Base-by-base conservation (phyloP, 805 yeast species). In the Pichia paraexigua region DNA sequence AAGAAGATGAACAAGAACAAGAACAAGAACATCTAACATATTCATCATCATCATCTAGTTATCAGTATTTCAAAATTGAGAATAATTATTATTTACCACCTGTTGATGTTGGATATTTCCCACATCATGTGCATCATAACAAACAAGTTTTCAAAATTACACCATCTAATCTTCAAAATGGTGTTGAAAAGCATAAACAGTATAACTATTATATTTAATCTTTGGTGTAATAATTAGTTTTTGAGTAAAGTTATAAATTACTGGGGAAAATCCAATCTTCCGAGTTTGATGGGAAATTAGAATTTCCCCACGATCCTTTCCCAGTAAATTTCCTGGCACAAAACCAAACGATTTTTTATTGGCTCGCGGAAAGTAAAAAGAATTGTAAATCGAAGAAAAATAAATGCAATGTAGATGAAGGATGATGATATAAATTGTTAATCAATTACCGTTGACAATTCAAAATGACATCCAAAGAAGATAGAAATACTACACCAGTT, bases 31-130 rank as follows among this genome's bases (percentile, higher is more conserved):
- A 32, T 11, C 10, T 6, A 9, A 21, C 4, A 6, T n/a, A 15
- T 55, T 28, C 37, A 10, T 27, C 30, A 10, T 27, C 30, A 10
- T 27, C 30, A 27, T 10, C 13, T 7, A 61, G 60, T 48, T 78
- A 78, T 57, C 76, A 76, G 53, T 75, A 75, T 54, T 75, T 71
- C 58, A 78, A 77, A 1, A 69, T 75, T 7, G 71, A 72, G 52
- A 71, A 67, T 50, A 75, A 73, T 18, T 75, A 75, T 55, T 75
- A 74, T 53, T 57, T 74, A 39, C 79, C 79, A 3, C 79, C 80
- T 3, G 71, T 75, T 39, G 73, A 75, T 53, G 77, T 71, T 35
- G 78, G 72, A 18, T 75, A 74, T 56, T 75, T 75, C 56, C 80
- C 80, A 0, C 80, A 75, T 56, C 49, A 50, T 22, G 53, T 46